phyloP scores from a whole-genome alignment of 1,284 basidiomycete species.

The Blastosporella zonata region DNA sequence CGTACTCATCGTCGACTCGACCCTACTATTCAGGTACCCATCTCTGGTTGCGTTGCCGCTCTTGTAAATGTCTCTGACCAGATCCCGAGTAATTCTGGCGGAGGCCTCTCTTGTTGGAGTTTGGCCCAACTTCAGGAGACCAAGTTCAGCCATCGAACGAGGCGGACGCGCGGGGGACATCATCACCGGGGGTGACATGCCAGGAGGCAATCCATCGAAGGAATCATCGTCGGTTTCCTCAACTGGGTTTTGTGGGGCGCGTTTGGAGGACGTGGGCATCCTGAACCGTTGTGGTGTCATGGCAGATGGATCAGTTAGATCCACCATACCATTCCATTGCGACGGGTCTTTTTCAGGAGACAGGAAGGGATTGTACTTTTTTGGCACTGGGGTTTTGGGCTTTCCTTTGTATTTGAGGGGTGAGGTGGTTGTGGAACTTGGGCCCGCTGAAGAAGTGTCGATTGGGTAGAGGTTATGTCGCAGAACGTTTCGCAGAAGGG shows the following conservation, averaged over 20 bases:
- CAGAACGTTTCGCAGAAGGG: constrained; percentile 48
- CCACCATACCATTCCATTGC: constrained; percentile 73
- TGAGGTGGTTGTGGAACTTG: constrained; percentile 29
- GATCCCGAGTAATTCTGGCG: constrained; percentile 57
- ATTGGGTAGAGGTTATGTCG: constrained; percentile 41
- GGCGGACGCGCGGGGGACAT: constrained; percentile 81
- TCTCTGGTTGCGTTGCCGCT: constrained; percentile 27
- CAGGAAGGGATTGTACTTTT: constrained; percentile 61
- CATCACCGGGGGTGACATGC: constrained; percentile 85
- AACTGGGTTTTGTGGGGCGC: constrained; percentile 25
- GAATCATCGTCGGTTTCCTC: constrained; percentile 43
- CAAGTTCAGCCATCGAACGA: constrained; percentile 49
- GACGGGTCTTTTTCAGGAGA: constrained; percentile 45
- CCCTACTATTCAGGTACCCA: constrained; percentile 24
- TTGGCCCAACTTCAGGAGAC: constrained; percentile 53
- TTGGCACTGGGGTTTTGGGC: constrained; percentile 53
- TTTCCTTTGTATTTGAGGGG: constrained; percentile 43
- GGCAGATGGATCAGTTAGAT: constrained; percentile 60
- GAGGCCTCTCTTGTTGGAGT: constrained; percentile 67
- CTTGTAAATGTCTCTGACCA: constrained; percentile 47
- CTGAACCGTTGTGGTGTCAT: constrained; percentile 37
- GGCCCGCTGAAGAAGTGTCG: constrained; percentile 31
- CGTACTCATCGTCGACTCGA: constrained; percentile 62
- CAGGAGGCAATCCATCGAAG: constrained; percentile 56
- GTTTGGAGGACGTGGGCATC: constrained; percentile 28